Evolutionary conservation across 495 filamentous ascomycete genomes (phyloP).

Genomic region (Penicillium ochrochloron): DNA sequence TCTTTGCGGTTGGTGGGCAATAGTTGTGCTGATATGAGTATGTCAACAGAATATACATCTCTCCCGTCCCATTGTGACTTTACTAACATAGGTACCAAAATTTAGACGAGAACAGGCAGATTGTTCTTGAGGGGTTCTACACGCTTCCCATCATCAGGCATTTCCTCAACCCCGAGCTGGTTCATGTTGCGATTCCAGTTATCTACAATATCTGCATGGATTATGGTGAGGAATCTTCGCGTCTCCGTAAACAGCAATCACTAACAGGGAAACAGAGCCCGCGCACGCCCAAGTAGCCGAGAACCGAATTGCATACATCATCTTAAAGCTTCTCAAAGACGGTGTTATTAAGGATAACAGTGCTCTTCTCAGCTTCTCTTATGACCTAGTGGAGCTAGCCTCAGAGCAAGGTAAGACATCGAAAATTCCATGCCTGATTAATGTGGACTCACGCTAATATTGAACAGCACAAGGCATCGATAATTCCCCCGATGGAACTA

Average conservation of each 20-base stretch:
- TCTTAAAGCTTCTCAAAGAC: constrained; percentile 45
- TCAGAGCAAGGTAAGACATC: constrained; percentile 45
- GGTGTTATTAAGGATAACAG: constrained; percentile 35
- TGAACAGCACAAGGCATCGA: constrained; percentile 41
- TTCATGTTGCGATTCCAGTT: constrained; percentile 66
- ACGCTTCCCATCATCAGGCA: constrained; percentile 59
- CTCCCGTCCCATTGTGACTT: neutral
- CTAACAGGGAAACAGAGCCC: constrained; percentile 43
- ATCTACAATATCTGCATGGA: constrained; percentile 77
- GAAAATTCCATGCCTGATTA: neutral
- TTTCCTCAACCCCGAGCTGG: constrained; percentile 52
- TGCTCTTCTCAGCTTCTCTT: constrained; percentile 44
- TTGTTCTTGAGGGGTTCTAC: constrained; percentile 62
- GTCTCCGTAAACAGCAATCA: constrained; percentile 7
- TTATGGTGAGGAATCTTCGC: constrained; percentile 57
- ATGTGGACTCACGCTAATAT: constrained; percentile 10
- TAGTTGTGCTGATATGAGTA: constrained; percentile 80
- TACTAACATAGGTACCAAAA: constrained; percentile 5
- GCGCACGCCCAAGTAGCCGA: constrained; percentile 65
- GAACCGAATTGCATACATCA: constrained; percentile 53
- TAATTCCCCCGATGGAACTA: constrained; percentile 45
- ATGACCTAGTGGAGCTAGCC: constrained; percentile 46
- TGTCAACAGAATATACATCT: constrained; percentile 21
- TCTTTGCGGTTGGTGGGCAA: constrained; percentile 75
- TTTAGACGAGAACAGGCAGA: constrained; percentile 74